phyloP scores from a whole-genome alignment of 225 moss, liverwort and hornwort species.

The Anthoceros angustus region DNA sequence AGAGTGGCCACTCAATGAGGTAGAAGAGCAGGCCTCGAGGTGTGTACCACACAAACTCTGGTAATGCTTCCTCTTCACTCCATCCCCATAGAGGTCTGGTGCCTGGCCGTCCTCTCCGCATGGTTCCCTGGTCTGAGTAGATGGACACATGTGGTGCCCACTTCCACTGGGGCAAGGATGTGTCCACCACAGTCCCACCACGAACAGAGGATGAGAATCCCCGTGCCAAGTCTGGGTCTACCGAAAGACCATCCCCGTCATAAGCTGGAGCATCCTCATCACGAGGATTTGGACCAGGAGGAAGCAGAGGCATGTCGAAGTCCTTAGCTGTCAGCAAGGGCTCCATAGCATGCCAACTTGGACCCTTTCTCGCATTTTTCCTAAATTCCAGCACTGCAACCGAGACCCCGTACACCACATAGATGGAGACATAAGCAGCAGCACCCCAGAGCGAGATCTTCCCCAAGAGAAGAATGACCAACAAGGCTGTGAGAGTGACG shows the following conservation, averaged over 20 bases:
- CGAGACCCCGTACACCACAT: constrained; percentile 47
- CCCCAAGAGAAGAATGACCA: constrained; percentile 50
- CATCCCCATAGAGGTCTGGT: constrained; percentile 85
- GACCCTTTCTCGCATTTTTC: constrained; percentile 34
- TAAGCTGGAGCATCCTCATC: not conserved
- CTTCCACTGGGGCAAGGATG: constrained; percentile 83
- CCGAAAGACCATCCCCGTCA: not conserved
- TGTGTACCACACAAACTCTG: constrained; percentile 19
- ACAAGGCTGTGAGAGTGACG: constrained; percentile 59
- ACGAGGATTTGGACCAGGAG: not conserved
- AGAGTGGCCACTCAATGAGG: constrained; percentile 46
- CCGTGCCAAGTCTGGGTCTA: constrained; percentile 6
- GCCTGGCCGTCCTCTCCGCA: constrained; percentile 7
- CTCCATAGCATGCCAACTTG: constrained; percentile 47
- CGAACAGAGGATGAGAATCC: not conserved
- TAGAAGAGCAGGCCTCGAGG: constrained; percentile 38
- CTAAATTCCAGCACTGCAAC: constrained; percentile 66
- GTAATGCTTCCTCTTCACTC: constrained; percentile 39
- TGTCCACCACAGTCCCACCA: constrained; percentile 29
- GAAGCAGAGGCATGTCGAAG: constrained; percentile 6
- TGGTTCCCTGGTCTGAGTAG: constrained; percentile 61
- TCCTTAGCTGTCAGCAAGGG: constrained; percentile 55
- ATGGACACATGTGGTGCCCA: constrained; percentile 97
- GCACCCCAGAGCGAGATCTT: constrained; percentile 73
- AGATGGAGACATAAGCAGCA: constrained; percentile 54